Evolutionary conservation across 2,329 filamentous ascomycete species (phyloP).

Genomic region (Simplicillium aogashimaense): DNA sequence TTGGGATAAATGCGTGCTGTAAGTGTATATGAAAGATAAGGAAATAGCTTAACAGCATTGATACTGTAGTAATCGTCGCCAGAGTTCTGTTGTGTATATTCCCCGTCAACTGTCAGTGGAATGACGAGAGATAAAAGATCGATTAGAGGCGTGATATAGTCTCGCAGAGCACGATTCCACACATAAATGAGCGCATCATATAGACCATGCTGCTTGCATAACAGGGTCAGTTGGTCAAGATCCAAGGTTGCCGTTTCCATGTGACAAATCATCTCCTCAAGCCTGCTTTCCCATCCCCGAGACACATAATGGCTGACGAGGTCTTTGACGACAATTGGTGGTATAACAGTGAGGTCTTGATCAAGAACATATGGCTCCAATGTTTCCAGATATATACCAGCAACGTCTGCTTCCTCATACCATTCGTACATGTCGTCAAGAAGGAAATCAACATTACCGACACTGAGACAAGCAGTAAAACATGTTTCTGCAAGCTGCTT

Average conservation of each 20-base stretch:
- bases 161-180: conserved; percentile 83
- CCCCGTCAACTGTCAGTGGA: conserved; percentile 44
- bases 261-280: conserved; percentile 92
- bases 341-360: conserved; percentile 61
- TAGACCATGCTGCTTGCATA: conserved; percentile 85
- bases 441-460: conserved; percentile 71
- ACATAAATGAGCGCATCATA: conserved; percentile 96
- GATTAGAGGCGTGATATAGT: conserved; percentile 84
- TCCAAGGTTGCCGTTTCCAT: conserved; percentile 87
- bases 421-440: conserved; percentile 87
- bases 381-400: conserved; percentile 74
- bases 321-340: conserved; percentile 76
- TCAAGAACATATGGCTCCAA: conserved; percentile 84
- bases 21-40: conserved; percentile 84
- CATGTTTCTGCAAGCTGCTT: conserved; percentile 73
- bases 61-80: conserved; percentile 52
- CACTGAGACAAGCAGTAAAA: conserved; percentile 71
- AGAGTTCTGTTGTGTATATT: conserved; percentile 42
- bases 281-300: conserved; percentile 61
- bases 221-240: conserved; percentile 79
- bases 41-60: conserved; percentile 83
- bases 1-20: conserved; percentile 90
- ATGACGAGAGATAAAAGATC: conserved; percentile 67
- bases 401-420: conserved; percentile 68
- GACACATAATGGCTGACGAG: conserved; percentile 73